Base-by-base conservation (phyloP, 2,329 filamentous ascomycete genomes). In the Albifimbria verrucaria region DNA sequence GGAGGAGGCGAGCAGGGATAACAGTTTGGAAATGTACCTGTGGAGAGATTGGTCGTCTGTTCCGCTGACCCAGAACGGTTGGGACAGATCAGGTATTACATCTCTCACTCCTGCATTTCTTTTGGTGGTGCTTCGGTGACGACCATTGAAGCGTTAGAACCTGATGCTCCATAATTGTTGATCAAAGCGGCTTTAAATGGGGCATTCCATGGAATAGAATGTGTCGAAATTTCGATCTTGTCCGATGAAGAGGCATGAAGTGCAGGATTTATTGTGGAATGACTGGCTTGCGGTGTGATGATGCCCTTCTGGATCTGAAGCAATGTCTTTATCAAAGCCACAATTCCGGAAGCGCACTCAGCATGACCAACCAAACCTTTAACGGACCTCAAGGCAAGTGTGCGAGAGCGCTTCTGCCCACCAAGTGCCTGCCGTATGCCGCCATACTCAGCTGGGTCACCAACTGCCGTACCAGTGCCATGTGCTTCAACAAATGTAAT, bases 401-500 rank as follows among this genome's bases (percentile, higher is more conserved):
- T 23, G 5, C 56, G 28, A 12, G 15, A 28, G 3, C 50, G 24
- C 10, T 44, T 7, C 70, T 45, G 0, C 58, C 51, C 21, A 20
- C 51, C 51, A 24, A 56, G 18, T 7, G 53, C 50, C 25, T 49
- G 21, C 15, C 53, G 48, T 46, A 60, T 55, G 36, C 60, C 56
- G 6, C 49, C 47, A 6, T 58, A 54, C 54, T 82, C 79, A 7
- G 74, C 73, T 1, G 78, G 77, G 53, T 83, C 79, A 5, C 80
- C 80, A 1, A 76, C 73, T 24, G 67, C 65, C 11, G 80, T 82
- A 11, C 78, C 79, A 0, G 79, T 81, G 17, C 78, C 79, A 59
- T 82, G 79, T 6, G 74, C 74, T 57, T 82, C 78, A 21, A 60
- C 58, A 17, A 50, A 56, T 25, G 45, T 50, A 18, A 67, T 55